Base-by-base conservation (phyloP, 2,329 filamentous ascomycete species). In the Periconia sp. region DNA sequence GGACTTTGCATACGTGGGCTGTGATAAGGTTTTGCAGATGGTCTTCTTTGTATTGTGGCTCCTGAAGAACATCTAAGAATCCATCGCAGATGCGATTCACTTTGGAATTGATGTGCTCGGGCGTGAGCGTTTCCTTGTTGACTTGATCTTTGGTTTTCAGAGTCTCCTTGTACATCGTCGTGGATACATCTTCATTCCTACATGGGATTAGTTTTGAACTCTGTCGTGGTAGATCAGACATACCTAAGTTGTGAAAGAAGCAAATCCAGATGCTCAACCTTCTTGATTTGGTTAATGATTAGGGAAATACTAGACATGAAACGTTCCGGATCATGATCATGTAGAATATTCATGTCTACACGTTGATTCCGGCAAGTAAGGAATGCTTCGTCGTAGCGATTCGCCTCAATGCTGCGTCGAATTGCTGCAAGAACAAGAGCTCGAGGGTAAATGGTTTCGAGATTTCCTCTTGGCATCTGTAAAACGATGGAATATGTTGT, bases 271-370 rank as follows among this genome's bases (percentile, higher is more conserved):
- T 91, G 89, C 37, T 92, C 84, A 13, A 89, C 80, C 58, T 90
- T 92, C 62, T 88, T 86, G 41, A 99, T 81, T 71, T 99, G 92
- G 17, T 91, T 86, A 31, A 97, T 79, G 66, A 99, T 96, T 0
- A 90, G 74, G 0, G 81, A 80, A 11, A 96, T 83, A 59, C 87
- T 90, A 3, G 82, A 77, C 70, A 97, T 81, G 69, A 99, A 97
- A 61, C 95, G 90, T 37, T 86, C 81, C 0, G 93, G 91, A n/a
- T 86, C 86, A 74, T 97, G 91, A 68, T 99, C 94, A 67, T 96
- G 93, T 2, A 99, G 79, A 56, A 99, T 93, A 68, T 99, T 99
- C 89, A 97, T 92, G 68, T 99, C 94, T 1, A 99, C 94, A 62
- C 95, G 85, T 71, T 99, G 95, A 19, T 87, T 93, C 47, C 94